These are phyloP conservation scores for Iberis amara DNA, from an alignment of 441 rosid species.

Conservation along the genomic window DNA sequence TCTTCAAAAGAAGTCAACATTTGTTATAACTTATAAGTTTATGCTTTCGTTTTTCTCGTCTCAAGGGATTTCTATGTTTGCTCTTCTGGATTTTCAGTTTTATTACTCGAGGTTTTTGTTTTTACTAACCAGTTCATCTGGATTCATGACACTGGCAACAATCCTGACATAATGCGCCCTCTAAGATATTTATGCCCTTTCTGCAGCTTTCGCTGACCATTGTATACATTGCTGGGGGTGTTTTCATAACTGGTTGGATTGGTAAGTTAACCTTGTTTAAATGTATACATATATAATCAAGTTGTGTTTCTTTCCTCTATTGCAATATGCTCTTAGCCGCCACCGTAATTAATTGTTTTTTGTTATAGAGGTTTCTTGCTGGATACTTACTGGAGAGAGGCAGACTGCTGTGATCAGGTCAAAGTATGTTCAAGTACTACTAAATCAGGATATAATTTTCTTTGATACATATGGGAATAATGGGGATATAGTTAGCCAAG, in stretches of 20 bases:
- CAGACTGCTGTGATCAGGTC: slow-evolving; percentile 97
- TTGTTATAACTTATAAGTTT: slow-evolving; percentile 17
- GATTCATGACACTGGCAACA: background rate
- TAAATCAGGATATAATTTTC: slow-evolving; percentile 98
- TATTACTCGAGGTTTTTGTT: background rate
- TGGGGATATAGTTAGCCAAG: slow-evolving; percentile 98
- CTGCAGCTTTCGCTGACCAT: slow-evolving; percentile 77
- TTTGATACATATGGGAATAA: slow-evolving; percentile 94
- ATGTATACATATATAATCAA: slow-evolving; percentile 1
- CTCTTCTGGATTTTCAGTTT: slow-evolving; percentile 12
- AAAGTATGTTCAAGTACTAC: slow-evolving; percentile 78
- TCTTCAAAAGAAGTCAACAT: slow-evolving; percentile 5
- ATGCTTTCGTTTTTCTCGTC: slow-evolving; percentile 2
- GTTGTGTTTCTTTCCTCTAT: slow-evolving; percentile 12
- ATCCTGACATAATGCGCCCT: slow-evolving; percentile 2
- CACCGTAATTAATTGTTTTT: slow-evolving; percentile 12
- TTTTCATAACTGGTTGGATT: slow-evolving; percentile 91
- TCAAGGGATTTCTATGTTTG: slow-evolving; percentile 3
- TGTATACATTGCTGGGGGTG: slow-evolving; percentile 80
- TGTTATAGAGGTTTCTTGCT: slow-evolving; percentile 79
- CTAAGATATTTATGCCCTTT: slow-evolving; percentile 18
- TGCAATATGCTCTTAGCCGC: slow-evolving; percentile 15
- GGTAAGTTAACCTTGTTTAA: slow-evolving; percentile 46
- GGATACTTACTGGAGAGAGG: slow-evolving; percentile 98
- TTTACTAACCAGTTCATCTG: background rate